These are phyloP conservation scores for Lizonia empirigonia DNA, from an alignment of 2,329 filamentous ascomycete genomes.

Conservation along the genomic window DNA sequence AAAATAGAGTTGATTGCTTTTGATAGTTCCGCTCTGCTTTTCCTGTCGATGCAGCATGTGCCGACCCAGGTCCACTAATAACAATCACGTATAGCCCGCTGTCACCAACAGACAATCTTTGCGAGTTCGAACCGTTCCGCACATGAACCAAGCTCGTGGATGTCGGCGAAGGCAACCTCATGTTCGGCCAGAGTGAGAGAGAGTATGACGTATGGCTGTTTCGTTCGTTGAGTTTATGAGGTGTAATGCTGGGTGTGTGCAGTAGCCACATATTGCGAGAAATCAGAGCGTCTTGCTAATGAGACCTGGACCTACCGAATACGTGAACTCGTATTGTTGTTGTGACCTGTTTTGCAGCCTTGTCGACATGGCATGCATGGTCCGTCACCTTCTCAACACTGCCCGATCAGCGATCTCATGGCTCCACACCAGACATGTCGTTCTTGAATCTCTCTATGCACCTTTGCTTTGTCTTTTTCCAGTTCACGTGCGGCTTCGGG, in stretches of 20 bases:
- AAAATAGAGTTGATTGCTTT: conserved; percentile 7
- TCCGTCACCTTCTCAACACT: too few species aligned
- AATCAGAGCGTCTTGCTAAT: not conserved
- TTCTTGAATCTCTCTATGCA: conserved; percentile 52
- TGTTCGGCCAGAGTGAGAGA: not conserved
- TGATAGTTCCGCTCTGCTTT: conserved; percentile 1
- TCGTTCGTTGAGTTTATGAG: not conserved
- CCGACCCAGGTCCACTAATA: not conserved
- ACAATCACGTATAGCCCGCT: not conserved
- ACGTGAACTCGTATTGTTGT: too few species aligned
- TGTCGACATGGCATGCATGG: too few species aligned
- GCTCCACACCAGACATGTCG: conserved; percentile 50
- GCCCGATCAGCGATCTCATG: not conserved
- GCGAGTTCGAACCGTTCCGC: too few species aligned
- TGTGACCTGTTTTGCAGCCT: too few species aligned
- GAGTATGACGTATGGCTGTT: not conserved
- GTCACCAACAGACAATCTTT: not conserved
- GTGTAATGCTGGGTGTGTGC: not conserved
- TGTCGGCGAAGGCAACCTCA: not conserved
- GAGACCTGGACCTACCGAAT: too few species aligned
- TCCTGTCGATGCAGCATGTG: conserved; percentile 5
- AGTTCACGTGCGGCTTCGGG: conserved; percentile 54
- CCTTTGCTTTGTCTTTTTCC: conserved; percentile 50
- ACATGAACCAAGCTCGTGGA: too few species aligned
- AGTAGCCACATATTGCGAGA: not conserved